Conservation (phyloP, 371 early-diverging fungal species). For the Mucor circinelloides region DNA sequence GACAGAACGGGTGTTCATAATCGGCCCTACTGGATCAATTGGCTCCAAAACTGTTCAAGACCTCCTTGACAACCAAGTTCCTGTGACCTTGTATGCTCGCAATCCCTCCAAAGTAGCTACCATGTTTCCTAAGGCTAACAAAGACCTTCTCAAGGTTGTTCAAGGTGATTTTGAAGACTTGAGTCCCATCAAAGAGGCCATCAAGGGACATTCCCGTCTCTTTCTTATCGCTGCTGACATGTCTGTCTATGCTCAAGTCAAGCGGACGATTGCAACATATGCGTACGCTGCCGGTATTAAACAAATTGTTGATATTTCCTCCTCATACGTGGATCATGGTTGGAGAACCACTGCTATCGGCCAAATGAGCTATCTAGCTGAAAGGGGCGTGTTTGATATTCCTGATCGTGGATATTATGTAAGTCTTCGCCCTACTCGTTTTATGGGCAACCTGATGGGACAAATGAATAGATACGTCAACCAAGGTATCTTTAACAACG, state of each 20-base stretch:
- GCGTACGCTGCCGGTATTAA: conserved; percentile 35
- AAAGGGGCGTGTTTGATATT: conserved; percentile 23
- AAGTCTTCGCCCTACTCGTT: conserved; percentile 33
- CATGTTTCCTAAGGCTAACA: conserved; percentile 5
- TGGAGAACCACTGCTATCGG: conserved; percentile 23
- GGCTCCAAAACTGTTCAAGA: conserved; percentile 17
- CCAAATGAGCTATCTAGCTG: conserved; percentile 19
- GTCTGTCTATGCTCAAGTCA: conserved; percentile 1
- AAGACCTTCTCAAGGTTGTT: conserved; percentile 5
- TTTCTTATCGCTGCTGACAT: conserved; percentile 24
- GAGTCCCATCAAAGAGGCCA: conserved; percentile 15
- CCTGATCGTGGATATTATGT: conserved; percentile 29
- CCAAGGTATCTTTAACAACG: conserved; percentile 1
- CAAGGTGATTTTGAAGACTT: conserved; percentile 35
- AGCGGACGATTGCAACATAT: conserved; percentile 12
- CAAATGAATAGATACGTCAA: background rate
- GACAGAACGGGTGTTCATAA: conserved; percentile 27
- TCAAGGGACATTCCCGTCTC: conserved; percentile 33
- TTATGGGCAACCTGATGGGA: conserved; percentile 31
- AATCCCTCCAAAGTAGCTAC: conserved; percentile 15
- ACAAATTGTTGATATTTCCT: conserved; percentile 41
- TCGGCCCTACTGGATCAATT: conserved; percentile 37
- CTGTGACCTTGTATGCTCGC: conserved; percentile 29
- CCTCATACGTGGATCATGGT: conserved; percentile 9
- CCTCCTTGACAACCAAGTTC: conserved; percentile 11